Base-by-base conservation (phyloP, 1,139 yeast genomes). In the Yamadazyma aaseri region DNA sequence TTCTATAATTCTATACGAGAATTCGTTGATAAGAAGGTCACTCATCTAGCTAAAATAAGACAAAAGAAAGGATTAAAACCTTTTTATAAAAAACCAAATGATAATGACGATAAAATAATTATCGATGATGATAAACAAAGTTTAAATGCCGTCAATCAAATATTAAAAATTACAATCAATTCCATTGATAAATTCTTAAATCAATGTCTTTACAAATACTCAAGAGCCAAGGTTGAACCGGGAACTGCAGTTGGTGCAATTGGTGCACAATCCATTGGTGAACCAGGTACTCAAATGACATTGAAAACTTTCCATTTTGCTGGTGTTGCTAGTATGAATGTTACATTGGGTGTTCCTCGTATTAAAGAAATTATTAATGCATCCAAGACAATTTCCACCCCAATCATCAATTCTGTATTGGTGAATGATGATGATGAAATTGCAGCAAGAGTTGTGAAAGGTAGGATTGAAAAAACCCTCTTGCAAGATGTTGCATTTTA, bases 181-280 rank as follows among this genome's bases (percentile, higher is more conserved):
- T 68, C 84, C 41, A 75, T 92, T 13, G 59, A 60, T n/a, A 76
- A 71, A 42, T 94, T 94, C 61, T 66, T 94, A 53, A 73, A 76
- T 32, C 78, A 84, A 46, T 86, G 97, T 50, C 71, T 92, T 42
- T 70, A 73, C 49, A 94, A 94, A 61, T 94, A 92, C 52, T 81
- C 80, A 36, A 75, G 84, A 47, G 96, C 99, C 10, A 83, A 82
- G 61, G 97, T 94, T 15, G 99, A 94, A 57, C 98, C 99, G 1
- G 99, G 98, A 45, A 92, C 98, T 6, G 98, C 99, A 3, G 98
- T 92, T 32, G 98, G 98, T 46, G 98, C 98, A 11, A 90, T 92
- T 64, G 98, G 98, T 45, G 98, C 98, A 0, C 98, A 92, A 55
- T 86, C 96, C 22, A 92, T 92, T 67, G 98, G 98, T 65, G 98